A percentile compares a stretch with the other conserved stretches of the same genome.
Conservation (phyloP, 768 basidiomycete species). For the Termitomyces sp. region DNA sequence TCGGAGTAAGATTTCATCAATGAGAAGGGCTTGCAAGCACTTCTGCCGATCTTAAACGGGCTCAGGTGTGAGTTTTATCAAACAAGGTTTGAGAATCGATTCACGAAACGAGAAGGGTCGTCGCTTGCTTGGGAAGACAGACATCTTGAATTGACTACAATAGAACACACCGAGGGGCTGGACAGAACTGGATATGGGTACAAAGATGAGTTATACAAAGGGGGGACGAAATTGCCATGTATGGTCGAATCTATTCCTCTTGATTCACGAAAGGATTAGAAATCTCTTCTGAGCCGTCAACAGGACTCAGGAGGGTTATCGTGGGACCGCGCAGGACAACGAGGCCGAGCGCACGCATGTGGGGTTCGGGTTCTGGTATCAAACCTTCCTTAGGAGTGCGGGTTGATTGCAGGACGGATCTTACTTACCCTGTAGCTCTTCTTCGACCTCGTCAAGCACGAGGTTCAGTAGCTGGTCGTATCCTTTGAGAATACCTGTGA, state of each 20-base stretch:
- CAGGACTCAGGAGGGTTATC: constrained; percentile 89
- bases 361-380: constrained; percentile 55
- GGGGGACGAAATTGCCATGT: neutral
- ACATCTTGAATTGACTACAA: too few relatives aligned
- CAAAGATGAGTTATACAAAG: neutral
- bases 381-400: neutral
- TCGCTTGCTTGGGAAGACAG: too few relatives aligned
- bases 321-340: constrained; percentile 93
- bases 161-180: too few relatives aligned
- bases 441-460: constrained; percentile 93
- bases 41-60: too few relatives aligned
- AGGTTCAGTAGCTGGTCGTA: constrained; percentile 96
- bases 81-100: too few relatives aligned
- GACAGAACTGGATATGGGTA: neutral
- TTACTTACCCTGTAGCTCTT: constrained; percentile 69
- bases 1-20: too few relatives aligned
- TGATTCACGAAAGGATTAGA: constrained; percentile 82
- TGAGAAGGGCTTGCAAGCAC: too few relatives aligned
- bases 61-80: too few relatives aligned
- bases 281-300: constrained; percentile 94
- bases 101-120: too few relatives aligned
- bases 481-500: constrained; percentile 90
- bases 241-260: constrained; percentile 39
- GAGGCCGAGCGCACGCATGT: constrained; percentile 69
- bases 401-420: constrained; percentile 18